Evolutionary conservation across 23 red algal species (phyloP), one percentile per base, ranked within the genome.

Genomic region (Gracilaria gracilis): DNA sequence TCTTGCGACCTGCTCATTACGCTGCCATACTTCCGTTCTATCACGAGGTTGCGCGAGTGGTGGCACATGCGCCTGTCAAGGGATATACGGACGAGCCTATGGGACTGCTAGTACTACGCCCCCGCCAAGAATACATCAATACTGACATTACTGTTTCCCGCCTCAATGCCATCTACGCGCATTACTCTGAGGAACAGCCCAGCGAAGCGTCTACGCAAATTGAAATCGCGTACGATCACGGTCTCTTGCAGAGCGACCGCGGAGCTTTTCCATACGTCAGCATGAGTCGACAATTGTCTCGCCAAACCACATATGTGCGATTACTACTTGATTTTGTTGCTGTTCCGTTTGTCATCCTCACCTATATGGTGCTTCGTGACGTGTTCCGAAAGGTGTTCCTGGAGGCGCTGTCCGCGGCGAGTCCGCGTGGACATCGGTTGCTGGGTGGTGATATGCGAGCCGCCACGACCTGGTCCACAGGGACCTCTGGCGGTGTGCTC

Each of bases 31-130:
- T 79, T 14, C 25, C 28, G 14, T 94, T 74, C 28, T 94, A 94
- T 39, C 82, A 88, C 50, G 83, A 94, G 61, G 82, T 94, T n/a
- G 91, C 80, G 35, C 91, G 81, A 28, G 79, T 94, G 9, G 57
- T 82, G 19, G 91, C 91, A 31, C 80, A 82, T 23, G 82, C 72
- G 4, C 50, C 66, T 21, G 62, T 74, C 9, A 34, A 24, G 16
- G 91, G 83, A 5, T 42, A 81, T 42, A 81, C 77, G 0, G 70
- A 94, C 62, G 91, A 94, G 34, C 91, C 91, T n/a, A 77, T 87
- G 71, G 91, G 91, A 19, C 24, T 94, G 44, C 34, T 94, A 25
- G 91, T 94, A 12, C 70, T 94, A 28, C 69, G 72, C 2, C 86
- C 86, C 2, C 35, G 61, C 24, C 15, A 55, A 47, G 72, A 75